These are phyloP conservation scores for Fraxinus pennsylvanica DNA, from an alignment of 257 asterid species.

Conservation along the genomic window DNA sequence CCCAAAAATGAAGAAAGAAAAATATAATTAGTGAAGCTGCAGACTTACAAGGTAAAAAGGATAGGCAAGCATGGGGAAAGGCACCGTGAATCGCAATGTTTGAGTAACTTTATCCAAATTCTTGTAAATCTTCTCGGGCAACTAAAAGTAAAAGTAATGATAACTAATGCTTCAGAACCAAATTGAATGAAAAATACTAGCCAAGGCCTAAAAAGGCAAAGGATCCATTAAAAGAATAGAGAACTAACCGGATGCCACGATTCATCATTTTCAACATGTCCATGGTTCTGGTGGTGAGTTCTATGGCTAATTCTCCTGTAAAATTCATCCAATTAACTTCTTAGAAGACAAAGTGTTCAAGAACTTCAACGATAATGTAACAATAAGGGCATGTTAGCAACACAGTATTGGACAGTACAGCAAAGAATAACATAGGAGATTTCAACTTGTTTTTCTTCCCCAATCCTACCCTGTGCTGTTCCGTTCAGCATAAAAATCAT, in stretches of 20 bases:
- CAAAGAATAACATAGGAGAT: not conserved
- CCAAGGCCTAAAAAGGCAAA: not conserved
- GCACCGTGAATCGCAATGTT: conserved; percentile 57
- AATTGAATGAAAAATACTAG: not conserved
- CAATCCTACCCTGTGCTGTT: not conserved
- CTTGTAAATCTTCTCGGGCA: conserved; percentile 50
- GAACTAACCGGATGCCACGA: conserved; percentile 55
- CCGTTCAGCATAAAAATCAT: not conserved
- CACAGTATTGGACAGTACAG: not conserved
- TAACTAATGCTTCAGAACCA: not conserved
- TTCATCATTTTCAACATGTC: conserved; percentile 95
- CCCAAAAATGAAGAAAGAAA: not conserved
- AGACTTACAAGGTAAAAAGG: conserved; percentile 56
- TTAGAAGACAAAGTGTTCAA: not conserved
- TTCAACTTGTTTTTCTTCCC: not conserved
- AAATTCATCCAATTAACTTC: conserved; percentile 5
- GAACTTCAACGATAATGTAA: not conserved
- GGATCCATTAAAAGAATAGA: not conserved
- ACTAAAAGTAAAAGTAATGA: conserved; percentile 27
- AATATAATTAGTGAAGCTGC: not conserved
- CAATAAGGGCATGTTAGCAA: not conserved
- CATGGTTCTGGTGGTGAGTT: conserved; percentile 97
- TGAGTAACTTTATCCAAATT: conserved; percentile 47
- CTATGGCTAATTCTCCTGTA: conserved; percentile 94
- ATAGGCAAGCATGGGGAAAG: conserved; percentile 70